Conservation (phyloP, 805 yeast species). For the Zygoascus tannicola region DNA sequence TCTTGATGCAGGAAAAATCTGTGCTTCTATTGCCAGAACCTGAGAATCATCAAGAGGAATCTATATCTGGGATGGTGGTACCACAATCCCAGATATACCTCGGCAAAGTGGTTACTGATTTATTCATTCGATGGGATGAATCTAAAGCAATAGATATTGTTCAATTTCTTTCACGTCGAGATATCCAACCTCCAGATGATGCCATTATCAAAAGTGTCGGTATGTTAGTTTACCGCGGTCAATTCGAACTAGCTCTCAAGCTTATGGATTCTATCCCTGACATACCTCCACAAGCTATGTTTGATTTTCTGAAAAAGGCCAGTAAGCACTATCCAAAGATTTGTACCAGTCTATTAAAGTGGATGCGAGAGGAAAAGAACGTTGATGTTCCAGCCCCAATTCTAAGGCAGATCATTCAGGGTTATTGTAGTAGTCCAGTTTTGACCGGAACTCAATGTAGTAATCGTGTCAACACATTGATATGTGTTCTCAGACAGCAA, state of each 20-base stretch:
- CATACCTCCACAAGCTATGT: slow-evolving; percentile 8
- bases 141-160: slow-evolving; percentile 6
- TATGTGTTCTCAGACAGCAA: slow-evolving; percentile 14
- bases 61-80: background rate
- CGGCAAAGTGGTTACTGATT: slow-evolving; percentile 6
- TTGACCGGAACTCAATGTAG: slow-evolving; percentile 20
- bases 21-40: background rate
- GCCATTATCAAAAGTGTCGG: slow-evolving; percentile 7
- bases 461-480: slow-evolving; percentile 16
- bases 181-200: slow-evolving; percentile 14
- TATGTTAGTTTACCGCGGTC: slow-evolving; percentile 2
- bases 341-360: slow-evolving; percentile 13
- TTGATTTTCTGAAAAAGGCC: slow-evolving; percentile 14
- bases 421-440: slow-evolving; percentile 14
- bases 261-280: slow-evolving; percentile 8
- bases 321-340: slow-evolving; percentile 19
- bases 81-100: background rate
- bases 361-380: slow-evolving; percentile 16
- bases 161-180: background rate
- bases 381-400: slow-evolving; percentile 13
- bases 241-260: slow-evolving; percentile 10
- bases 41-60: background rate
- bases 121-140: slow-evolving; percentile 16
- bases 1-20: slow-evolving; percentile 20
- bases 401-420: slow-evolving; percentile 18